A percentile compares a stretch with the other conserved stretches of the same genome.
Conservation (phyloP, 805 yeast genomes). For the Saturnispora sanitii region DNA sequence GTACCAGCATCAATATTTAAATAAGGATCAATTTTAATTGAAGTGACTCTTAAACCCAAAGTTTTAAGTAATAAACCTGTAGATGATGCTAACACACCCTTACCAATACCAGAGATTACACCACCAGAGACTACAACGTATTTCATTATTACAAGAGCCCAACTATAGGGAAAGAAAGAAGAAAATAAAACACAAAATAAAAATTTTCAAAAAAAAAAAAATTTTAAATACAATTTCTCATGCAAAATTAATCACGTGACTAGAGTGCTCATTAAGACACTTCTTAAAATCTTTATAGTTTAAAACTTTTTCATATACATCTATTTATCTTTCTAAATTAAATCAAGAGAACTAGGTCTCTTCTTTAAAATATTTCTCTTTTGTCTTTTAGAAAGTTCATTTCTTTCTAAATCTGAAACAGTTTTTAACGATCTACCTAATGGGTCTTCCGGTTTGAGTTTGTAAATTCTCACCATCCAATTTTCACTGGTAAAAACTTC, state of each 20-base stretch:
- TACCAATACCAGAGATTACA: conserved; percentile 98
- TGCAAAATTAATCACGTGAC: not conserved
- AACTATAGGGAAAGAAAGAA: conserved; percentile 13
- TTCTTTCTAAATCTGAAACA: conserved; percentile 45
- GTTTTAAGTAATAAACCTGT: conserved; percentile 94
- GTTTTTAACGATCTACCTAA: conserved; percentile 69
- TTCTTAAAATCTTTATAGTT: not conserved
- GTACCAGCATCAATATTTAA: conserved; percentile 99
- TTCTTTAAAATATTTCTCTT: conserved; percentile 21
- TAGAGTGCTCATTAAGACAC: not conserved
- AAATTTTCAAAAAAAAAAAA: not conserved
- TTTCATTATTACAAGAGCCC: conserved; percentile 48
- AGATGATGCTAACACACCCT: conserved; percentile 95
- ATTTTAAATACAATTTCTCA: too few species aligned
- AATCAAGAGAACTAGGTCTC: conserved; percentile 23
- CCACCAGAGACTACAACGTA: conserved; percentile 99
- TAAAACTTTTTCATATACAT: not conserved
- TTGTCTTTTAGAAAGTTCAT: conserved; percentile 17
- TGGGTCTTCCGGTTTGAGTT: conserved; percentile 79
- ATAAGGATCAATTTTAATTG: conserved; percentile 97
- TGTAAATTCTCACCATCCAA: conserved; percentile 93
- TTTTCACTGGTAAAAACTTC: conserved; percentile 94
- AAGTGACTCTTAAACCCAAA: conserved; percentile 87
- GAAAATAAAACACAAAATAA: not conserved
- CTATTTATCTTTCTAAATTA: conserved; percentile 5